Evolutionary conservation across 1,284 basidiomycete genomes (phyloP).

Genomic region (Heterobasidion occidentale): DNA sequence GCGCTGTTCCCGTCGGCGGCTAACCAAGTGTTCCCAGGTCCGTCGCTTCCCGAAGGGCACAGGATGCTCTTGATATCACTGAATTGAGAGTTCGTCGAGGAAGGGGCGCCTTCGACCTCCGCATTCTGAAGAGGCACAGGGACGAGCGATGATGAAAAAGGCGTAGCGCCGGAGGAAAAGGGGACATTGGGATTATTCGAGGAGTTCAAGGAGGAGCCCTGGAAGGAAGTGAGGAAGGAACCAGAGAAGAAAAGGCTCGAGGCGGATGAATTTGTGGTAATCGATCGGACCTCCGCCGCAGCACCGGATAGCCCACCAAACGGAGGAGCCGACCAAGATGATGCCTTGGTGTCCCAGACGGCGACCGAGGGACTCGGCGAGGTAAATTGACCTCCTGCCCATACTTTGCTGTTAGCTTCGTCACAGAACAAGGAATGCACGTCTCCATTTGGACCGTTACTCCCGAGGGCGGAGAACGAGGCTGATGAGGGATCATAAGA

Average conservation of each 20-base stretch:
- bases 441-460: constrained; percentile 59
- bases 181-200: constrained; percentile 74
- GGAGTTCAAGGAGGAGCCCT: constrained; percentile 44
- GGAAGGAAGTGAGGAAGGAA: constrained; percentile 73
- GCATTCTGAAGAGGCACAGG: constrained; percentile 72
- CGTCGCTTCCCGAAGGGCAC: constrained; percentile 78
- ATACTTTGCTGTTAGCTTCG: constrained; percentile 58
- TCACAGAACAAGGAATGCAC: constrained; percentile 84
- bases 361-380: constrained; percentile 70
- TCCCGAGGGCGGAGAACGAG: constrained; percentile 53
- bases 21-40: constrained; percentile 80
- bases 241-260: constrained; percentile 83
- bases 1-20: constrained; percentile 65
- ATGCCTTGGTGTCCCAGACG: constrained; percentile 62
- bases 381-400: constrained; percentile 82
- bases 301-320: constrained; percentile 81
- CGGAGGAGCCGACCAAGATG: constrained; percentile 68
- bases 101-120: constrained; percentile 65
- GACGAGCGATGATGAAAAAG: constrained; percentile 86
- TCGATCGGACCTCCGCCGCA: constrained; percentile 63
- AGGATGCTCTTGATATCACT: constrained; percentile 69
- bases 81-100: constrained; percentile 58
- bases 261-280: constrained; percentile 66
- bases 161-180: constrained; percentile 70
- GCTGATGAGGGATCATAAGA: constrained; percentile 59